These are phyloP conservation scores for Candida odintsovae DNA, from an alignment of 805 yeast genomes.

Conservation along the genomic window DNA sequence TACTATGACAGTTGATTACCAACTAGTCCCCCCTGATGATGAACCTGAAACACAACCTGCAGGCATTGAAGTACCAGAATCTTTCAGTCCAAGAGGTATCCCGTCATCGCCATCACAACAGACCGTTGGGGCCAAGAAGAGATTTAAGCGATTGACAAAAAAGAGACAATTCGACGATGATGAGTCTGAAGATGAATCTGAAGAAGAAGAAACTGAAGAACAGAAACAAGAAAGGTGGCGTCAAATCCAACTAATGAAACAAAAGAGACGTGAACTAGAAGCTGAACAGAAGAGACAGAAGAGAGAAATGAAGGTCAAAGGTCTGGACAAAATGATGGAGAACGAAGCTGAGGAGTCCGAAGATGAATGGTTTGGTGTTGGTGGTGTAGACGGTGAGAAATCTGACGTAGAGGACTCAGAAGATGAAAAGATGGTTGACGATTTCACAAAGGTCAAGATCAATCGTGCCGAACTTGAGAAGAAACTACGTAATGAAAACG, in stretches of 20 bases:
- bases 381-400: constrained; percentile 61
- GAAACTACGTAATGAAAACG: constrained; percentile 53
- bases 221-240: constrained; percentile 14
- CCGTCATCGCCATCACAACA: not conserved
- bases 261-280: constrained; percentile 21
- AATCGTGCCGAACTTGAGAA: constrained; percentile 54
- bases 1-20: not conserved
- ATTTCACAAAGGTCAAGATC: constrained; percentile 49
- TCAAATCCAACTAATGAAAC: constrained; percentile 15
- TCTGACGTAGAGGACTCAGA: constrained; percentile 58
- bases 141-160: constrained; percentile 6
- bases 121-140: constrained; percentile 5
- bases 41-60: not conserved
- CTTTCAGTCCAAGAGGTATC: constrained; percentile 2
- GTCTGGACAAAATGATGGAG: constrained; percentile 57
- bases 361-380: constrained; percentile 81
- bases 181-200: constrained; percentile 18
- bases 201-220: constrained; percentile 21
- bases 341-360: constrained; percentile 87
- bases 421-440: constrained; percentile 75
- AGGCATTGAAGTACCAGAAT: constrained; percentile 1
- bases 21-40: not conserved
- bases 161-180: constrained; percentile 5
- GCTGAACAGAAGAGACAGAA: constrained; percentile 27
- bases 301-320: constrained; percentile 51